Conservation (phyloP, 2,329 filamentous ascomycete genomes). For the Neopestalotiopsis sp. region DNA sequence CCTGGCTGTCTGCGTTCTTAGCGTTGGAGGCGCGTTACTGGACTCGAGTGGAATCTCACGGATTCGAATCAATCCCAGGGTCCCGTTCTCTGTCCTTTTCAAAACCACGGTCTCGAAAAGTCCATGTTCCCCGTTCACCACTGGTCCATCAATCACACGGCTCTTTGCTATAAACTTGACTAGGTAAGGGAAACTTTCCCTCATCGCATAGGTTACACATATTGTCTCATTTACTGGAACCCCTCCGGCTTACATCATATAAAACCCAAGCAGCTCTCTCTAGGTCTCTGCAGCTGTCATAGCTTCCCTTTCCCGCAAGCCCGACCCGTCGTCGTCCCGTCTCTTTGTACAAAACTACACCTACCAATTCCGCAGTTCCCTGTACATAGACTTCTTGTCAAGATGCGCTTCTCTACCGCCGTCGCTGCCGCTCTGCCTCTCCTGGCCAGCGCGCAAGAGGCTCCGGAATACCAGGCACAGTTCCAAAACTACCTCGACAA, state of each 20-base stretch:
- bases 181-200: background rate
- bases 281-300: slow-evolving; percentile 9
- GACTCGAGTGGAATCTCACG: slow-evolving; percentile 3
- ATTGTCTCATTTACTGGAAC: slow-evolving; percentile 9
- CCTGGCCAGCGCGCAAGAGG: slow-evolving; percentile 58
- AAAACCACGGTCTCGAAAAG: background rate
- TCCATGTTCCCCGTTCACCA: background rate
- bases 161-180: background rate
- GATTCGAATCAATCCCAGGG: slow-evolving; percentile 7
- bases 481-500: slow-evolving; percentile 66
- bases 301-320: slow-evolving; percentile 19
- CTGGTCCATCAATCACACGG: background rate
- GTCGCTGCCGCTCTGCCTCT: slow-evolving; percentile 60
- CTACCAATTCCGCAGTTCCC: too few relatives aligned
- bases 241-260: slow-evolving; percentile 21
- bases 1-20: too few relatives aligned
- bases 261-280: background rate
- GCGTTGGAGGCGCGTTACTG: background rate
- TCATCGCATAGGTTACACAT: background rate
- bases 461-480: slow-evolving; percentile 65
- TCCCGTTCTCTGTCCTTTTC: slow-evolving; percentile 14
- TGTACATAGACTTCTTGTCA: slow-evolving; percentile 29
- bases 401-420: slow-evolving; percentile 64
- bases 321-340: slow-evolving; percentile 9
- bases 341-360: background rate